Percentiles rank a stretch among this genome's conserved stretches.
phyloP scores from a whole-genome alignment of 805 yeast species.

The Pichia nakasei region DNA sequence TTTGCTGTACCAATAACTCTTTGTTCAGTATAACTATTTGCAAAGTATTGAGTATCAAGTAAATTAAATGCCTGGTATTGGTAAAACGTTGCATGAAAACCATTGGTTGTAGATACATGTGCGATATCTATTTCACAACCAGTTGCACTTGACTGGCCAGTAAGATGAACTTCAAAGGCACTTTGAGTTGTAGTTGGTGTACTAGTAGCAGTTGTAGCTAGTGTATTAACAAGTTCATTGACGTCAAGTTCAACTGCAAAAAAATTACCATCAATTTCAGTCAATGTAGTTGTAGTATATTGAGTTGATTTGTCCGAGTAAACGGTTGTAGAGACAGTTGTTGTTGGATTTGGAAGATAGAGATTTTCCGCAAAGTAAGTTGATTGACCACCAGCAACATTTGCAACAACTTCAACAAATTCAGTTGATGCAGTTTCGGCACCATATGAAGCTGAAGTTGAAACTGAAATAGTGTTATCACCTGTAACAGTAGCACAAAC shows the following conservation, averaged over 20 bases:
- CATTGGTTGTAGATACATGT: background rate
- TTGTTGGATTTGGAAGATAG: background rate
- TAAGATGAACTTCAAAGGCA: background rate
- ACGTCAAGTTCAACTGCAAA: background rate
- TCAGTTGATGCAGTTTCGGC: conserved; percentile 1
- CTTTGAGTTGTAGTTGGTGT: background rate
- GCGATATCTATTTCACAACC: background rate
- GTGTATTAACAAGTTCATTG: background rate
- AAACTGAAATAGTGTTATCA: background rate
- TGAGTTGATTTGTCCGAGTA: background rate
- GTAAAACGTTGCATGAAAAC: conserved; percentile 7
- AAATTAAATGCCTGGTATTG: conserved; percentile 1
- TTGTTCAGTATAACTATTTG: conserved; percentile 3
- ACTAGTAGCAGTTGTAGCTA: background rate
- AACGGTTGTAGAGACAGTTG: background rate
- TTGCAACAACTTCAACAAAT: background rate
- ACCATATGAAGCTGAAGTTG: background rate
- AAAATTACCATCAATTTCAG: background rate
- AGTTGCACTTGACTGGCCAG: conserved; percentile 2
- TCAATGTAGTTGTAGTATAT: background rate
- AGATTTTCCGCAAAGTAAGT: conserved; percentile 3
- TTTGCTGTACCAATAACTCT: conserved; percentile 4
- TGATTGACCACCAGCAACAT: background rate
- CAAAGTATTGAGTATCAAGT: background rate
- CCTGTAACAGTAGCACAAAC: background rate